Evolutionary conservation across 225 moss, liverwort and hornwort species (phyloP).

Genomic region (Sphagnum tenellum): DNA sequence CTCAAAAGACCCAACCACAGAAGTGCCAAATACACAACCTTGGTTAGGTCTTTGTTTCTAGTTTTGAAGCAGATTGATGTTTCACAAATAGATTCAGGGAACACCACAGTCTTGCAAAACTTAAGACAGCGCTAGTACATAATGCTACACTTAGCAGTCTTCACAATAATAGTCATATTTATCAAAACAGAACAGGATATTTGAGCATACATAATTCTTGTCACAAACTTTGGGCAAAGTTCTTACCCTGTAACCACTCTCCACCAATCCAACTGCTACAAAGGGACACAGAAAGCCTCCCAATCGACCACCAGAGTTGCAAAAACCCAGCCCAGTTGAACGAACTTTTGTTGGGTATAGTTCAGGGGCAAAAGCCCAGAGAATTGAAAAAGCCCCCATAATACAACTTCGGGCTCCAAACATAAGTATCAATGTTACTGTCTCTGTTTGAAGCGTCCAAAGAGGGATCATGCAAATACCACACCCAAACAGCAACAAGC

Average conservation of each 20-base stretch:
- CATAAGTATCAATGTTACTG: slow-evolving; percentile 54
- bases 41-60: too few relatives aligned
- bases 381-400: slow-evolving; percentile 83
- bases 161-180: neutral
- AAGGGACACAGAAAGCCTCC: slow-evolving; percentile 94
- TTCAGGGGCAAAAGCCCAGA: slow-evolving; percentile 97
- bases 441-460: slow-evolving; percentile 32
- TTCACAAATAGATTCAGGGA: too few relatives aligned
- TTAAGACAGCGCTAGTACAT: neutral
- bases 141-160: too few relatives aligned
- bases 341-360: slow-evolving; percentile 76
- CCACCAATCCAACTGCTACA: slow-evolving; percentile 72
- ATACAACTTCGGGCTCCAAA: slow-evolving; percentile 89
- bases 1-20: too few relatives aligned
- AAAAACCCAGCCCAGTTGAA: slow-evolving; percentile 65
- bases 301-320: slow-evolving; percentile 63
- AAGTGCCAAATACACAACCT: too few relatives aligned
- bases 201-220: neutral
- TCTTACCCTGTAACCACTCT: slow-evolving; percentile 69
- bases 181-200: neutral
- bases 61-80: too few relatives aligned
- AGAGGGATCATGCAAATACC: slow-evolving; percentile 66
- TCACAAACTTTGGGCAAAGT: neutral
- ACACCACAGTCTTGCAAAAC: neutral
- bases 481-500: slow-evolving; percentile 53